Base-by-base conservation (phyloP, 2,329 filamentous ascomycete genomes). In the Ceratocystis papillata region DNA sequence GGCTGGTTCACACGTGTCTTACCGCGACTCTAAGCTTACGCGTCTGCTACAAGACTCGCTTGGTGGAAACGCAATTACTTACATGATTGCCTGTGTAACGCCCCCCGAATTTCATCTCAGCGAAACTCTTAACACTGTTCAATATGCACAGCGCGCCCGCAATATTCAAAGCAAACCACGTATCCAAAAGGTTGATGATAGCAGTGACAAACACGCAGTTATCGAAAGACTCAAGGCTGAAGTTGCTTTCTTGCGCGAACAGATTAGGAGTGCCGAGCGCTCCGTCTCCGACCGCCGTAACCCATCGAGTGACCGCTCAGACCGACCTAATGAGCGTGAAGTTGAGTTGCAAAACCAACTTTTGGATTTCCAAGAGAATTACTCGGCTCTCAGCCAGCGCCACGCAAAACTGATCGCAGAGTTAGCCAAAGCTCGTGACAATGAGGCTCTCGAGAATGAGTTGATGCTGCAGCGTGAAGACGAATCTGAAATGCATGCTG, bases 21-120 rank as follows among this genome's bases (percentile, higher is more conserved):
- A 99, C 75, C 90, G 94, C 69, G 94, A 99, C 77, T 97, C 94
- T n/a, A 92, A 91, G 74, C 85, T 99, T 71, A 99, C 94, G 10
- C 87, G 94, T 68, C 81, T 99, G 28, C 83, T 99, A 20, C 94
- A 99, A 79, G 94, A 99, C 76, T 99, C 94, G 0, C 81, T 99
- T 4, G 94, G 94, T 67, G 94, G 94, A 3, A 97, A 96, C 74
- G 94, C 94, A 45, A 96, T 96, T 73, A 99, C 94, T 0, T 99
- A 97, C 77, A 97, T 99, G 94, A 94, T 99, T 77, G 94, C 94
- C 7, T 99, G 94, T 76, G 92, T 99, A 37, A 99, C 93, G 0
- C 93, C 92, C 0, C 90, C 93, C 15, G 92, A 96, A 74, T 99
- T 99, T 73, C 94, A 99, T 74, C 80, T 99, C 57, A 97, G 92